Evolutionary conservation across 1,284 basidiomycete genomes (phyloP).

Genomic region (Irpex rosettiformis): DNA sequence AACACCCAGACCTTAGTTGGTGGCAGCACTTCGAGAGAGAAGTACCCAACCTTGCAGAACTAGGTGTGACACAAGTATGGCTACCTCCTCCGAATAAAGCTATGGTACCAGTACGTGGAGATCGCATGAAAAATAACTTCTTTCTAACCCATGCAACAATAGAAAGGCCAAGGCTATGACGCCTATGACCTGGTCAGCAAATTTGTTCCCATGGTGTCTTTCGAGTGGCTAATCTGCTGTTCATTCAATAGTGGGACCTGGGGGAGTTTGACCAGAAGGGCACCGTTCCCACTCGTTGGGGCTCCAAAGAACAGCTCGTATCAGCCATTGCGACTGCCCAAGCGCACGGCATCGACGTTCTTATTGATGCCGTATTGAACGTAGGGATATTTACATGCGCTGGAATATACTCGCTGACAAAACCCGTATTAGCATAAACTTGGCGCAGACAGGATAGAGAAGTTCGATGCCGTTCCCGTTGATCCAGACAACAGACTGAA

Average conservation of each 20-base stretch:
- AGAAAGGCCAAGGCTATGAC: slow-evolving; percentile 75
- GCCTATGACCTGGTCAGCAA: slow-evolving; percentile 70
- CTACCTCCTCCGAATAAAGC: slow-evolving; percentile 77
- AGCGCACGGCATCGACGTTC: slow-evolving; percentile 56
- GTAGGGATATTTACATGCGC: slow-evolving; percentile 35
- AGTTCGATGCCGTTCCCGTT: slow-evolving; percentile 74
- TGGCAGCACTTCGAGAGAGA: slow-evolving; percentile 82
- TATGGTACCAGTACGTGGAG: slow-evolving; percentile 46
- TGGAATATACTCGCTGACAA: background rate
- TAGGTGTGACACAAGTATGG: slow-evolving; percentile 87
- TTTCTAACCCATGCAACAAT: slow-evolving; percentile 12
- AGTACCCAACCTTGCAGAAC: slow-evolving; percentile 61
- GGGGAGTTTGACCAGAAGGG: slow-evolving; percentile 93
- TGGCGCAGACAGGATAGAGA: slow-evolving; percentile 81
- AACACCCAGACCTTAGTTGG: slow-evolving; percentile 61
- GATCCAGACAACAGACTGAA: slow-evolving; percentile 61
- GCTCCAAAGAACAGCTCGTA: slow-evolving; percentile 80
- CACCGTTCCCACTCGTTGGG: slow-evolving; percentile 84
- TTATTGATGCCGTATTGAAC: slow-evolving; percentile 78
- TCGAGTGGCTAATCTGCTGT: background rate
- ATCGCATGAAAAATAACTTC: background rate
- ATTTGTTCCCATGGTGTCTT: slow-evolving; percentile 1
- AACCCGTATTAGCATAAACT: slow-evolving; percentile 61
- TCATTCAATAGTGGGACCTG: slow-evolving; percentile 68
- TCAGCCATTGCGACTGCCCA: slow-evolving; percentile 59